Evolutionary conservation across 176 grass and related monocot genomes (phyloP).

Genomic region (Otatea glauca): DNA sequence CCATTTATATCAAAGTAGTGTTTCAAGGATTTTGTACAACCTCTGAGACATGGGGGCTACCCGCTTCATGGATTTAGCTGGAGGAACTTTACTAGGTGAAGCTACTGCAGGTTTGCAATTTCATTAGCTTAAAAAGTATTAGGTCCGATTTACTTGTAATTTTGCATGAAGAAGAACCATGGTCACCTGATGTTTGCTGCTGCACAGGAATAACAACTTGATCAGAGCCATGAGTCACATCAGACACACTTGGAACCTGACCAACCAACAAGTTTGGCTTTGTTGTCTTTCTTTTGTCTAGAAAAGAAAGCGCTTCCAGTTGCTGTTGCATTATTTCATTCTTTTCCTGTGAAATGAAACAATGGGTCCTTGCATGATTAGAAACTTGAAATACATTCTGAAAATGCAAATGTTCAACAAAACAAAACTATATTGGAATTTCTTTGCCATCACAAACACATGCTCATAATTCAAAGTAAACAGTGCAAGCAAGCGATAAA

Average conservation of each 20-base stretch:
- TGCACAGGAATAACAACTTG: constrained; percentile 43
- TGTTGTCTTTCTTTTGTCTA: constrained; percentile 84
- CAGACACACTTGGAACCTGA: constrained; percentile 57
- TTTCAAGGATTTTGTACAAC: constrained; percentile 47
- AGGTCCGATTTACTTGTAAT: constrained; percentile 13
- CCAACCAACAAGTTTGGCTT: constrained; percentile 63
- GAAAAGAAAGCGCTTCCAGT: constrained; percentile 85
- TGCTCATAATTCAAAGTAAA: neutral
- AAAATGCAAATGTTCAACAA: neutral
- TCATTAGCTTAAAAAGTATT: constrained; percentile 32
- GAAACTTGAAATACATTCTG: neutral
- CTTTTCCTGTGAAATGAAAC: constrained; percentile 62
- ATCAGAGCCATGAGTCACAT: constrained; percentile 46
- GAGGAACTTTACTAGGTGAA: constrained; percentile 46
- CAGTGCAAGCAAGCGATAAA: neutral
- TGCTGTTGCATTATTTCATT: constrained; percentile 84
- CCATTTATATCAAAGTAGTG: constrained; percentile 25
- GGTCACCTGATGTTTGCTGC: constrained; percentile 62
- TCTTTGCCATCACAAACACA: neutral
- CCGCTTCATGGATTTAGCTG: constrained; percentile 54
- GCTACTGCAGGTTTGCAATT: constrained; percentile 48
- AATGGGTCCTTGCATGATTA: neutral
- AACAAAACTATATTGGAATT: constrained; percentile 14
- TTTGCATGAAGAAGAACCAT: constrained; percentile 36
- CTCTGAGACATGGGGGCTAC: constrained; percentile 54